phyloP scores from a whole-genome alignment of 106 monocot genomes.

The Dendrobium officinale region DNA sequence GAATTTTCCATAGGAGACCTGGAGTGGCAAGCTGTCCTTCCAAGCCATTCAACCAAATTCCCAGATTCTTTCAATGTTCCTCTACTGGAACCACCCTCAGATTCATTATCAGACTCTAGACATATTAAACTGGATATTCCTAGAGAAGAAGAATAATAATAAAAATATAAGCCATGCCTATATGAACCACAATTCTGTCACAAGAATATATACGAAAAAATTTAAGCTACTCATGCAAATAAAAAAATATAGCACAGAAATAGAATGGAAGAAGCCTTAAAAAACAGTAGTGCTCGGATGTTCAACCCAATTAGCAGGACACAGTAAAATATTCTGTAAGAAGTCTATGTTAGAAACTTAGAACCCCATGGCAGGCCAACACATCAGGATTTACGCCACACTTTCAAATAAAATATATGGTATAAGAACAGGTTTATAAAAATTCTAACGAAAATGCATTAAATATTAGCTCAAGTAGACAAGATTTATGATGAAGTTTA shows the following conservation, averaged over 20 bases:
- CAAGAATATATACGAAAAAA: background rate
- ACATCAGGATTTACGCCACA: background rate
- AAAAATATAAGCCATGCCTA: background rate
- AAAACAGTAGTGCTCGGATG: background rate
- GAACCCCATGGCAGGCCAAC: background rate
- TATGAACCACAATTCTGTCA: background rate
- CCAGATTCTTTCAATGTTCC: slow-evolving; percentile 1
- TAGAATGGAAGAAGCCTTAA: background rate
- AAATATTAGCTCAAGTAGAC: background rate
- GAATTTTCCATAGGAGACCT: background rate
- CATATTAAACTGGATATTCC: slow-evolving; percentile 43
- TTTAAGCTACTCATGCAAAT: no score
- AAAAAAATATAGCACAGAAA: background rate
- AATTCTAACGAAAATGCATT: background rate
- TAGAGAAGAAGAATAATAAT: slow-evolving; percentile 11
- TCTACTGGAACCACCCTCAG: slow-evolving; percentile 14
- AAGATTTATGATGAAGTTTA: background rate
- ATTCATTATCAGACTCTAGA: slow-evolving; percentile 63
- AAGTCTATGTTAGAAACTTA: background rate
- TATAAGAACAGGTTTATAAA: background rate
- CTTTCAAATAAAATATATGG: background rate
- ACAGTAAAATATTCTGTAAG: no score
- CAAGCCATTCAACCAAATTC: background rate
- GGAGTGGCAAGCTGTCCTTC: background rate
- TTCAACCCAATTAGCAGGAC: background rate